Base-by-base conservation (phyloP, 225 moss, liverwort and hornwort genomes). In the Takakia lepidozioides region DNA sequence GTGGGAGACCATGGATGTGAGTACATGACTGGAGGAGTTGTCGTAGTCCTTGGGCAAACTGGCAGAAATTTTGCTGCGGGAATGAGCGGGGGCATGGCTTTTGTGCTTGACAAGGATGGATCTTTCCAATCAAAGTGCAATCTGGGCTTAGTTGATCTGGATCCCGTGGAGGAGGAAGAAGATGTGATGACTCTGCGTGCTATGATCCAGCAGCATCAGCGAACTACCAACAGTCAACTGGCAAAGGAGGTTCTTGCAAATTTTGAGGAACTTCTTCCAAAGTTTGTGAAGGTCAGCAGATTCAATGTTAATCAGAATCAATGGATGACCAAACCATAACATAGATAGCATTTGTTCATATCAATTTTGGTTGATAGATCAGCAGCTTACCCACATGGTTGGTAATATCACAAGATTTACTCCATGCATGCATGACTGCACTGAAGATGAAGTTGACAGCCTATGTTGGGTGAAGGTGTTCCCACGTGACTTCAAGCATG, bases 1-100 rank as follows among this genome's bases (percentile, higher is more conserved):
- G 80, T 86, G 2, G 90, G 90, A 19, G 90, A 91, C 54, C 90
- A 86, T 64, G 83, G 90, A 25, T 91, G 90, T 48, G 86, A 91
- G 52, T 91, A 91, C 43, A 86, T 86, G 90, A 91, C 86, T 1
- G 86, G 86, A 38, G 90, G 83, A 21, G 64, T 30, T 2, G 75
- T 91, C 3, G 81, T 91, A 17, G 89, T 90, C 41, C 66, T 90
- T 2, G 89, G 89, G 4, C 71, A 68, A 37, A 90, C 89, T 0
- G 83, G 86, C 16, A 86, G 86, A 58, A 90, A 86, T 46, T 90
- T 90, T 36, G 86, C 89, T 6, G 89, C 89, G 1, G 86, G 89
- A 18, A 90, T 90, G 89, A 85, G 85, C 48, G 89, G 89, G 25
- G 89, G 89, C 8, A 19, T 86, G 26, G 89, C 86, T 0, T 90